Conservation (phyloP, 306 rosid species). For the Datisca glomerata region DNA sequence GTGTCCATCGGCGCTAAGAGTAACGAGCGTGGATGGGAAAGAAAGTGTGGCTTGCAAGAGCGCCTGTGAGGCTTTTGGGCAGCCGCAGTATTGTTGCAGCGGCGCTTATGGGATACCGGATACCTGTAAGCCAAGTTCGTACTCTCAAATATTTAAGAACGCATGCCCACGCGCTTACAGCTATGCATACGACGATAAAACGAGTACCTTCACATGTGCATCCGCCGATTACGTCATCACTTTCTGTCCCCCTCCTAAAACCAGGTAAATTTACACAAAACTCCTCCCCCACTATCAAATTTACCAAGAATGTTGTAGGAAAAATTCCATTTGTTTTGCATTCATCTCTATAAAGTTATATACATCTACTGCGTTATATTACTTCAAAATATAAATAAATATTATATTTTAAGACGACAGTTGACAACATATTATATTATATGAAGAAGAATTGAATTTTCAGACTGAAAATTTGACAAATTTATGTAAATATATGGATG, state of each 20-base stretch:
- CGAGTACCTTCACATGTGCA: slow-evolving; percentile 76
- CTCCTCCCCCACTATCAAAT: too few species aligned
- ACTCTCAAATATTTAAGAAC: slow-evolving; percentile 49
- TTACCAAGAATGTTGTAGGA: too few species aligned
- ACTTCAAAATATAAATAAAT: too few species aligned
- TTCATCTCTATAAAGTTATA: too few species aligned
- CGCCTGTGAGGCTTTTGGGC: slow-evolving; percentile 67
- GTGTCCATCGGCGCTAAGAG: slow-evolving; percentile 48
- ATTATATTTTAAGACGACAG: too few species aligned
- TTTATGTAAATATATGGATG: too few species aligned
- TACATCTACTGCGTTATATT: too few species aligned
- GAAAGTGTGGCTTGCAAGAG: slow-evolving; percentile 69
- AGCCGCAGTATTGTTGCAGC: slow-evolving; percentile 71
- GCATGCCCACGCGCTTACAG: slow-evolving; percentile 91
- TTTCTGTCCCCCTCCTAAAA: slow-evolving; percentile 53
- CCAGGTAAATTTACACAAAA: slow-evolving; percentile 43
- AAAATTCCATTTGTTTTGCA: too few species aligned
- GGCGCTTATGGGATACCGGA: slow-evolving; percentile 64
- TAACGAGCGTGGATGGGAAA: slow-evolving; percentile 21
- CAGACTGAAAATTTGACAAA: too few species aligned
- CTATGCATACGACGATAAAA: slow-evolving; percentile 79
- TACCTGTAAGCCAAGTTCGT: slow-evolving; percentile 65
- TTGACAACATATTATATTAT: too few species aligned
- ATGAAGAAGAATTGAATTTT: too few species aligned
- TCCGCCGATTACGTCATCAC: slow-evolving; percentile 48